phyloP scores from a whole-genome alignment of 192 early-diverging fungal genomes.

The Allomyces macrogynus region DNA sequence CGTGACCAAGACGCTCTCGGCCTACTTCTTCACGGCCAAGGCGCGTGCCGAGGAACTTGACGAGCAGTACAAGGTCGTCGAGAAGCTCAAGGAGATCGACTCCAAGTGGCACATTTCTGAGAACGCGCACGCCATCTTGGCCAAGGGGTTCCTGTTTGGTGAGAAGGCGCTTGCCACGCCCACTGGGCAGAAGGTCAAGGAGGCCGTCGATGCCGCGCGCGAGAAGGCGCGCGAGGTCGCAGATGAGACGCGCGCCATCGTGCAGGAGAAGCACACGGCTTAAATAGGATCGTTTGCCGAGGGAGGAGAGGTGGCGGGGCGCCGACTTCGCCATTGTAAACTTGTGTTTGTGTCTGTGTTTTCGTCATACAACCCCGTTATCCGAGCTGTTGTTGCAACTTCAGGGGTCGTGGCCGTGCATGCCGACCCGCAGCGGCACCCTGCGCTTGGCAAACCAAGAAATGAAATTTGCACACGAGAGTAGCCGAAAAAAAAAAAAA shows the following conservation, averaged over 20 bases:
- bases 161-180: conserved; percentile 23
- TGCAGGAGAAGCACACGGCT: conserved; percentile 2
- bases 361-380: too few relatives aligned
- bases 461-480: too few relatives aligned
- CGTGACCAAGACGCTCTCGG: conserved; percentile 16
- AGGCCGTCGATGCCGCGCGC: conserved; percentile 19
- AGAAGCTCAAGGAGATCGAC: conserved; percentile 23
- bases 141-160: not conserved
- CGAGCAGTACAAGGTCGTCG: conserved; percentile 32
- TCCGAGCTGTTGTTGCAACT: too few relatives aligned
- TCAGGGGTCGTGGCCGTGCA: too few relatives aligned
- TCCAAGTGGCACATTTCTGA: conserved; percentile 19
- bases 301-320: too few relatives aligned
- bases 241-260: conserved; percentile 29
- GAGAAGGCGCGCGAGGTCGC: conserved; percentile 30
- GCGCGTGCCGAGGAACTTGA: conserved; percentile 24
- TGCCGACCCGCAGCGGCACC: too few relatives aligned
- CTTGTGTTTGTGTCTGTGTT: too few relatives aligned
- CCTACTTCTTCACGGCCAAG: not conserved
- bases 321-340: too few relatives aligned
- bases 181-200: conserved; percentile 26
- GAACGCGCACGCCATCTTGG: conserved; percentile 7
- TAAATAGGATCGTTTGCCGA: too few relatives aligned
- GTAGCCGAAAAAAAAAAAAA: too few relatives aligned
- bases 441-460: too few relatives aligned